Percentiles rank a stretch among this genome's conserved stretches.
Evolutionary conservation across 2,329 filamentous ascomycete genomes (phyloP).

Genomic region (Trichoderma sp.): DNA sequence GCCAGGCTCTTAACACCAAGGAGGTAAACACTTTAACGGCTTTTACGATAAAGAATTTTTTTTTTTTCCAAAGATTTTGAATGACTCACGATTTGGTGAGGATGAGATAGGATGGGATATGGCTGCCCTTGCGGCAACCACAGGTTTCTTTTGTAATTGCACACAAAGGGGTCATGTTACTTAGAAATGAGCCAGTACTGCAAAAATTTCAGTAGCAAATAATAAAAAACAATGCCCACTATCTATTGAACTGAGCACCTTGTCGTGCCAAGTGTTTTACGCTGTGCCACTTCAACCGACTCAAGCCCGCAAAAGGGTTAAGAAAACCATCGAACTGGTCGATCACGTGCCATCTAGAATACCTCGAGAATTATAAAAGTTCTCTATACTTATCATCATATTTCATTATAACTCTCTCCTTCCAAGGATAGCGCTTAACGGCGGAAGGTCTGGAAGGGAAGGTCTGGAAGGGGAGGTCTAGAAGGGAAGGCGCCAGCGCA

Average conservation of each 20-base stretch:
- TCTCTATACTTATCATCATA: no score
- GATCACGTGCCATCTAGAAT: no score
- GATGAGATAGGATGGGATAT: not conserved
- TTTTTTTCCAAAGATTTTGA: no score
- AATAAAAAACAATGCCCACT: conserved; percentile 22
- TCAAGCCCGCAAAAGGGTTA: no score
- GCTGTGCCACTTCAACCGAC: no score
- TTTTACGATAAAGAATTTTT: not conserved
- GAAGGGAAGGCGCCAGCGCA: no score
- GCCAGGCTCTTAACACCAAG: not conserved
- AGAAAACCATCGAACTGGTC: no score
- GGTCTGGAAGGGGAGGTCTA: no score
- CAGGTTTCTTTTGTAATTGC: conserved; percentile 2
- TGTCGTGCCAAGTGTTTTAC: conserved; percentile 15
- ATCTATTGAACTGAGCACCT: conserved; percentile 27
- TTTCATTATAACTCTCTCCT: no score
- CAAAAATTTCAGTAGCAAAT: not conserved
- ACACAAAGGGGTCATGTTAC: not conserved
- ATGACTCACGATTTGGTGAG: not conserved
- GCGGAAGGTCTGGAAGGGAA: no score
- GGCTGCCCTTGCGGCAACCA: not conserved
- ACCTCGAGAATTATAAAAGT: no score
- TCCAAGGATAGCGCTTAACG: no score
- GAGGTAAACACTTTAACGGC: not conserved
- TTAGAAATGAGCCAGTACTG: not conserved